phyloP scores from a whole-genome alignment of 2,329 filamentous ascomycete species.

The Trichoderma endophyticum region DNA sequence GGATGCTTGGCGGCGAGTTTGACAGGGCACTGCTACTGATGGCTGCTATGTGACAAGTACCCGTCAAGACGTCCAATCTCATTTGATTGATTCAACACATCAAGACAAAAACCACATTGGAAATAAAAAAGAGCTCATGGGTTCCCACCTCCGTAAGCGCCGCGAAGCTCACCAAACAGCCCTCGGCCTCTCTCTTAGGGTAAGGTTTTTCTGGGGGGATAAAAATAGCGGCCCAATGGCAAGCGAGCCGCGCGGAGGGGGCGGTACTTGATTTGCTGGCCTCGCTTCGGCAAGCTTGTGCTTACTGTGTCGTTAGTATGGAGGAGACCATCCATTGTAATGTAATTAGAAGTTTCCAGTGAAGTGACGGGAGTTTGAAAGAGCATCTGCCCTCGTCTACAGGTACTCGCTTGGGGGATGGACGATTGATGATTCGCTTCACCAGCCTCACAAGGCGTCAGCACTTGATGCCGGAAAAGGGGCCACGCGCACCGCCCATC shows the following conservation, averaged over 20 bases:
- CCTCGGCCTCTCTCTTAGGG: conserved; percentile 4
- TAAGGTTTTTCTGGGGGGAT: not conserved
- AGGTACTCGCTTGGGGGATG: not conserved
- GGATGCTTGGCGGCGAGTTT: not conserved
- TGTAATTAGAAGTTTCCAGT: not conserved
- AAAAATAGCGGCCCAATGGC: conserved; percentile 17
- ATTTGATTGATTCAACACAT: not conserved
- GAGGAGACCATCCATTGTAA: not conserved
- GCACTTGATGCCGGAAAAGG: not conserved
- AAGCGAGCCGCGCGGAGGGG: conserved; percentile 4
- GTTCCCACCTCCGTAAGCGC: conserved; percentile 6
- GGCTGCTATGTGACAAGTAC: not conserved
- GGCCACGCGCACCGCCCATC: conserved; percentile 10
- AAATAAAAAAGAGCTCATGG: not conserved
- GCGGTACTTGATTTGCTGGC: conserved; percentile 7
- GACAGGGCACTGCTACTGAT: not conserved
- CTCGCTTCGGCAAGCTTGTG: not conserved
- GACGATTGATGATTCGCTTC: not conserved
- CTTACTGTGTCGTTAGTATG: not conserved
- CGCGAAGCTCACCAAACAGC: conserved; percentile 8
- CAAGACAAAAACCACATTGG: not conserved
- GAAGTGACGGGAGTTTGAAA: not conserved
- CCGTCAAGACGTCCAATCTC: not conserved
- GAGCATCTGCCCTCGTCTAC: not conserved
- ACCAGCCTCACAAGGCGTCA: conserved; percentile 5